Conservation (phyloP, 2,329 filamentous ascomycete genomes). For the Paracamarosporium sp. region DNA sequence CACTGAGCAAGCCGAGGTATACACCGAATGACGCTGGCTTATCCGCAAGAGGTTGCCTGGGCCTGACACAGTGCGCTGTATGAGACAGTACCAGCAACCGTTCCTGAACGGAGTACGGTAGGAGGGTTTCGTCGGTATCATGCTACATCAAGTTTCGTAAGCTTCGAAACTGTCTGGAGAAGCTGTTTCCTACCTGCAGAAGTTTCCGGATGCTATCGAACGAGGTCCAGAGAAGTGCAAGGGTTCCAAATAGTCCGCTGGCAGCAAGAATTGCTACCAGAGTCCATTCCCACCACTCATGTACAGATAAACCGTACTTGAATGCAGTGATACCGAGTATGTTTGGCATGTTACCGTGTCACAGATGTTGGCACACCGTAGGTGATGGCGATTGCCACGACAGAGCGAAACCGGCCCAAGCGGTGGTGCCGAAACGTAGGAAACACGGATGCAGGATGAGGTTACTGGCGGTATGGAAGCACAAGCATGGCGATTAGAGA, state of each 20-base stretch:
- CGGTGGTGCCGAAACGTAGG: slow-evolving; percentile 12
- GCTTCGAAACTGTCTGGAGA: not conserved
- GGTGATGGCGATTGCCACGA: slow-evolving; percentile 10
- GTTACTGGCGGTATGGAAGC: slow-evolving; percentile 16
- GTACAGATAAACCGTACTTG: slow-evolving; percentile 22
- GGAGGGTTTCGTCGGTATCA: slow-evolving; percentile 15
- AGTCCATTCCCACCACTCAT: slow-evolving; percentile 43
- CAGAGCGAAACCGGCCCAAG: slow-evolving; percentile 8
- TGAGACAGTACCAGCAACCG: slow-evolving; percentile 33
- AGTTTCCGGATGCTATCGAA: slow-evolving; percentile 25
- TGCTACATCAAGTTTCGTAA: slow-evolving; percentile 21
- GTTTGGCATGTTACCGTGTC: slow-evolving; percentile 26
- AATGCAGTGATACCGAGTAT: slow-evolving; percentile 42
- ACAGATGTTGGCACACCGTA: not conserved
- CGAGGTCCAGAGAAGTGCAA: slow-evolving; percentile 35
- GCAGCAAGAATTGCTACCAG: slow-evolving; percentile 40
- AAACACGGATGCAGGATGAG: slow-evolving; percentile 14
- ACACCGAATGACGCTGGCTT: slow-evolving; percentile 46
- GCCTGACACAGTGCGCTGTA: slow-evolving; percentile 25
- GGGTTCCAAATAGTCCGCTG: slow-evolving; percentile 33
- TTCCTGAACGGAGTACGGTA: slow-evolving; percentile 39
- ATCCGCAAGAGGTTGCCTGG: slow-evolving; percentile 23
- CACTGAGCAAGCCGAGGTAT: slow-evolving; percentile 38
- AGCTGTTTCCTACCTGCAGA: slow-evolving; percentile 24
- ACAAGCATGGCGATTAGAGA: slow-evolving; percentile 15